Base-by-base conservation (phyloP, 306 rosid genomes). In the Glycyrrhiza uralensis region DNA sequence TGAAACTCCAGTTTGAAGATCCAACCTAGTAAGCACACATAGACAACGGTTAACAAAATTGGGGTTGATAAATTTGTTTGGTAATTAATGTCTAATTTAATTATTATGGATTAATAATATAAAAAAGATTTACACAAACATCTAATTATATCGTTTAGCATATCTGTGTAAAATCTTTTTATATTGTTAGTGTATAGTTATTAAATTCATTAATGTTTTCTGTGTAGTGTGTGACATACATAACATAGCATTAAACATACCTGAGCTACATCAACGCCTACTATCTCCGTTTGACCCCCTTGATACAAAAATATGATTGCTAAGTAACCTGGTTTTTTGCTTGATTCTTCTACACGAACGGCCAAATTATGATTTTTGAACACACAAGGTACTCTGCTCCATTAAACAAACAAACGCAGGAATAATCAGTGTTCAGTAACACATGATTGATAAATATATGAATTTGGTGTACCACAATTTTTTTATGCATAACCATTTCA, bases 281-380 rank as follows among this genome's bases (percentile, higher is more conserved):
- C 97, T 4, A 94, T 89, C 80, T 91, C 99, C 0, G 99, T 94
- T 85, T 94, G 97, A 67, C 99, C 99, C 0, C 99, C 99, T 80
- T 94, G 96, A 46, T 86, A 89, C 79, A 94, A 66, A 52, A 94
- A 72, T 82, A 81, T 86, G 17, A 94, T 68, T 8, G 93, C 91
- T 2, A 94, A 67, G 38, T 82, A 91, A 42, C 76, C 8, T n/a
- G 96, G 85, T 56, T 85, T 89, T 56, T 78, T 55, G 85, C 99
- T 94, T 70, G 89, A 85, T 80, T 91, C 99, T 68, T 91, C 99
- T 63, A 94, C 99, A 8, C 97, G 85, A 18, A 86, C 73, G 0
- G 76, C 80, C 79, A 94, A 81, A 69, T 91, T 94, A 45, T 81
- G 58, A 8, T 85, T 87, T 57, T 87, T 81, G 80, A 88, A 89